phyloP scores from a whole-genome alignment of 371 early-diverging fungal species.

The Syncephalastrum contaminatum region DNA sequence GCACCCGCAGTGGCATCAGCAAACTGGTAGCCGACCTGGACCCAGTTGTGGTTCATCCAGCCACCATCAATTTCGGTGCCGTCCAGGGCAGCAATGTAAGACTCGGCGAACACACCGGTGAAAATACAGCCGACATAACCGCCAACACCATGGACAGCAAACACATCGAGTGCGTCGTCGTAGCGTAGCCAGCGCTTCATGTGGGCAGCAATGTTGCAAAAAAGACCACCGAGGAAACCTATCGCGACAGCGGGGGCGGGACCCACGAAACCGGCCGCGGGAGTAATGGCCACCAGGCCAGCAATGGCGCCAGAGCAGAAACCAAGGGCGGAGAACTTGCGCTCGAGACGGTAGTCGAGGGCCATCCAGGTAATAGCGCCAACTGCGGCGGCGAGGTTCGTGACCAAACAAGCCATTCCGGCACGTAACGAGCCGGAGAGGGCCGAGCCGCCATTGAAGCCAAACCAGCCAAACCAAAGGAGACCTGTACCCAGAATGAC shows the following conservation, averaged over 20 bases:
- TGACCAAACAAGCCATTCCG: slow-evolving; percentile 77
- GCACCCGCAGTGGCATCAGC: slow-evolving; percentile 72
- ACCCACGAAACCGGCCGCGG: slow-evolving; percentile 83
- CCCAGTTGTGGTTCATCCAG: slow-evolving; percentile 75
- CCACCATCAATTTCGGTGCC: slow-evolving; percentile 74
- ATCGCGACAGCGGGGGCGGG: slow-evolving; percentile 79
- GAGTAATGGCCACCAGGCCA: slow-evolving; percentile 89
- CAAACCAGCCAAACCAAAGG: slow-evolving; percentile 90
- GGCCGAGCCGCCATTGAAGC: slow-evolving; percentile 88
- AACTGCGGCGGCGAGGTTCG: slow-evolving; percentile 81
- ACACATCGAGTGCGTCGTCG: slow-evolving; percentile 86
- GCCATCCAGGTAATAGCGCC: slow-evolving; percentile 84
- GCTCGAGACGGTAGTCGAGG: slow-evolving; percentile 72
- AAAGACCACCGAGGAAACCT: slow-evolving; percentile 68
- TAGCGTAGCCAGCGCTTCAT: slow-evolving; percentile 75
- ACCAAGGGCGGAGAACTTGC: slow-evolving; percentile 79
- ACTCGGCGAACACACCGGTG: slow-evolving; percentile 87
- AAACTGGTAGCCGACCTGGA: slow-evolving; percentile 78
- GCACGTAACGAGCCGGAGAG: slow-evolving; percentile 77
- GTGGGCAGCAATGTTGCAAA: slow-evolving; percentile 75
- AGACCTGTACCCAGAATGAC: slow-evolving; percentile 83
- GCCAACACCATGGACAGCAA: slow-evolving; percentile 85
- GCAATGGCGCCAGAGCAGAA: slow-evolving; percentile 92
- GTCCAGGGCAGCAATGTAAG: slow-evolving; percentile 65
- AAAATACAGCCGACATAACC: slow-evolving; percentile 79